phyloP scores from a whole-genome alignment of 169 alveolate genomes.

The Besnoitia besnoiti region DNA sequence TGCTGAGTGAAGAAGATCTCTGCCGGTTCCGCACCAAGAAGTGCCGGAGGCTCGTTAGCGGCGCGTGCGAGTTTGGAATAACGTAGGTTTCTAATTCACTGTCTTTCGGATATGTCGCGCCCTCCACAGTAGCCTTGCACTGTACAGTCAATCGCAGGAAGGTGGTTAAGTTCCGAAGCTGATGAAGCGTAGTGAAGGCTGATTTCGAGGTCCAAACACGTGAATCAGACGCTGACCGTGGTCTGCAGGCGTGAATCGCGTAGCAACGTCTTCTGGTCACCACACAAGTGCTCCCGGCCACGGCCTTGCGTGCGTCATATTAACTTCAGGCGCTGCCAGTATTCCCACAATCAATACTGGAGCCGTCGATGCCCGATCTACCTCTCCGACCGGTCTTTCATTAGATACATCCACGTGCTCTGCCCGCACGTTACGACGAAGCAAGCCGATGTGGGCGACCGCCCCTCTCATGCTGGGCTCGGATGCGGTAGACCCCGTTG shows the following conservation, averaged over 20 bases:
- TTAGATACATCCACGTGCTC: constrained; percentile 85
- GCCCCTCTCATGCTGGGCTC: background rate
- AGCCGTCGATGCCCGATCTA: constrained; percentile 86
- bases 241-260: too few species aligned
- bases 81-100: constrained; percentile 20
- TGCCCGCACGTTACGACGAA: constrained; percentile 81
- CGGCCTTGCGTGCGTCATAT: too few species aligned
- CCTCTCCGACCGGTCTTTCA: constrained; percentile 80
- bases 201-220: too few species aligned
- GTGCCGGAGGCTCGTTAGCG: constrained; percentile 79
- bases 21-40: constrained; percentile 87
- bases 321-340: constrained; percentile 78
- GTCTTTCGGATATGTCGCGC: background rate
- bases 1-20: constrained; percentile 82
- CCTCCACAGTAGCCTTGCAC: background rate
- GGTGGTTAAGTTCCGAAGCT: too few species aligned
- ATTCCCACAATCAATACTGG: constrained; percentile 84
- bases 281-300: too few species aligned
- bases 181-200: too few species aligned
- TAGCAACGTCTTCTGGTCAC: too few species aligned
- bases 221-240: too few species aligned
- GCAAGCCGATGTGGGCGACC: constrained; percentile 45
- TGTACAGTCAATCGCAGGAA: too few species aligned
- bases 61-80: constrained; percentile 58
- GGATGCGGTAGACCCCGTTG: background rate